These are phyloP conservation scores for Claviceps sp. DNA, from an alignment of 2,329 filamentous ascomycete species.

Conservation along the genomic window DNA sequence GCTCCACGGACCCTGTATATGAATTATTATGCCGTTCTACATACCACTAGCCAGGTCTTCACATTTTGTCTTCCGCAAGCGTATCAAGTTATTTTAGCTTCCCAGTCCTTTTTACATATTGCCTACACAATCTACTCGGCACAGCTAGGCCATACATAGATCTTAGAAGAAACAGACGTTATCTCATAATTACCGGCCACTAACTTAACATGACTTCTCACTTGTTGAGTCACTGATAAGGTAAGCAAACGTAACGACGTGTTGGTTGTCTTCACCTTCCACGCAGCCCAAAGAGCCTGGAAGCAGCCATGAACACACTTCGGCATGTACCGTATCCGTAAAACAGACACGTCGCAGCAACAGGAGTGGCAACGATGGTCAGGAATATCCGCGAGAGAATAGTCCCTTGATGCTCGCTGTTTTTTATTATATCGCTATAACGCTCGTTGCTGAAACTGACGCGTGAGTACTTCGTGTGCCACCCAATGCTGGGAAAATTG, in stretches of 20 bases:
- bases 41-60: no score
- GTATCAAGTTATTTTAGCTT: no score
- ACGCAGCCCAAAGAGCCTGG: not conserved
- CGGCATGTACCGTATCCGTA: constrained; percentile 16
- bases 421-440: constrained; percentile 68
- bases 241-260: not conserved
- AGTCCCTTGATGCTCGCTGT: constrained; percentile 55
- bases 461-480: constrained; percentile 83
- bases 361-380: constrained; percentile 20
- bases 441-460: constrained; percentile 89
- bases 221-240: no score
- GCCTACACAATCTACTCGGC: no score
- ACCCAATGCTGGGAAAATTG: constrained; percentile 64
- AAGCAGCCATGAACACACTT: constrained; percentile 7
- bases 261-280: not conserved
- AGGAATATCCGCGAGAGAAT: constrained; percentile 37
- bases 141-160: no score
- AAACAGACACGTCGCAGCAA: constrained; percentile 14
- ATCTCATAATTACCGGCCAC: no score
- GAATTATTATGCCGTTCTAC: no score
- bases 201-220: no score
- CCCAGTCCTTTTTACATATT: no score
- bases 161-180: no score
- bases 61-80: no score
- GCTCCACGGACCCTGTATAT: no score